Evolutionary conservation across 352 stramenopile genomes (phyloP), one percentile per base, ranked within the genome.

Genomic region (Blastocystis sp.): DNA sequence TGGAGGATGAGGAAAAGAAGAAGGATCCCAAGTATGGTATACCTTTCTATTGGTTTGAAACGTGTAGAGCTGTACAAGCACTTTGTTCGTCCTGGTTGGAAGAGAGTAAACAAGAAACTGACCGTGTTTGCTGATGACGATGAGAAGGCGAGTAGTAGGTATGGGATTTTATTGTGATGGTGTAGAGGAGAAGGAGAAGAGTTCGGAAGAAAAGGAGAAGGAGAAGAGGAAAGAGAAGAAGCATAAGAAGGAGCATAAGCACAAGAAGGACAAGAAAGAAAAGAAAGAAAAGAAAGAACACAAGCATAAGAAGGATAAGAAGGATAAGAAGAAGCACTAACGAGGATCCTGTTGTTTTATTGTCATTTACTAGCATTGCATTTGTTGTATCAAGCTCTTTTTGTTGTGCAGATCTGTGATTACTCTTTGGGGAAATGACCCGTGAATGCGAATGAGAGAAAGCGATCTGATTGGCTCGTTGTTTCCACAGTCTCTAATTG

Each of bases 11-110:
- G 46, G 69, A 81, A 48, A 81, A 64, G 34, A 81, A 81, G 51
- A 81, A 81, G 36, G 69, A 81, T 64, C 69, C 69, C 69, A 81
- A 81, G 42, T 81, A 81, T 81, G 69, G 69, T 81, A 4, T 1
- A n/a, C 44, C 24, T 2, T 63, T 24, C 18, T 42, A 4, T 34
- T 27, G 38, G n/a, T 24, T 49, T 46, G 18, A 44, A 42, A 48
- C 9, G n/a, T 34, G 8, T 64, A 81, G 69, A 81, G 34, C 42
- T 81, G 69, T 81, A 81, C 29, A 81, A 81, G 34, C 69, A 81
- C 69, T 81, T 81, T 65, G 69, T 81, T 6, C 54, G 44, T 16
- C 69, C 69, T 44, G 69, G 69, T 49, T 81, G 56, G n/a, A 54
- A 81, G 69, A 27, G 69, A 64, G 48, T 81, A 16, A 81, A 40